Evolutionary conservation across 495 filamentous ascomycete species (phyloP).

Genomic region (Penicillium simplicissimum): DNA sequence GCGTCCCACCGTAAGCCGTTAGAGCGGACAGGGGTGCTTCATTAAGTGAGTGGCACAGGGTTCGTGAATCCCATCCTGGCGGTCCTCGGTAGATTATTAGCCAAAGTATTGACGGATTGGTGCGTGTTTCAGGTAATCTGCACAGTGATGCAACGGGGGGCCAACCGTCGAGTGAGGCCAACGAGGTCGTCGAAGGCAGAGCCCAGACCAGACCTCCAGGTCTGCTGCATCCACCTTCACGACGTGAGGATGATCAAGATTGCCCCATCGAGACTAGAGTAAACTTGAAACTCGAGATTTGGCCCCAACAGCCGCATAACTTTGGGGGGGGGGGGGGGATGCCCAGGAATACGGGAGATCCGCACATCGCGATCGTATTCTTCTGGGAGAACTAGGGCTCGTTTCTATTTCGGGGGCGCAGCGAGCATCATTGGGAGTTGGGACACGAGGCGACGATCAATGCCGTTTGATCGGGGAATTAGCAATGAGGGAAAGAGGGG

Average conservation of each 20-base stretch:
- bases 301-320: conserved; percentile 6
- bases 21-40: not conserved
- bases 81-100: not conserved
- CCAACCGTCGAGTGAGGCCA: not conserved
- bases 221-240: not conserved
- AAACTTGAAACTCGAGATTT: conserved; percentile 3
- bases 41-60: not conserved
- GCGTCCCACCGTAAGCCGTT: conserved; percentile 4
- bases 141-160: not conserved
- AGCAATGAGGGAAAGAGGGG: not conserved
- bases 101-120: not conserved
- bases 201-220: not conserved
- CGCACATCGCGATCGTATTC: conserved; percentile 10
- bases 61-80: not conserved
- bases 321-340: not conserved
- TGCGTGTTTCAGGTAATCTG: not conserved
- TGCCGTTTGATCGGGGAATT: not conserved
- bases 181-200: not conserved
- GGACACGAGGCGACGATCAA: not conserved
- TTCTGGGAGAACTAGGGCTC: not conserved
- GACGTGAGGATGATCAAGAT: not conserved
- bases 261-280: not conserved
- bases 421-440: not conserved
- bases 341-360: conserved; percentile 13
- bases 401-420: conserved; percentile 8